Percentiles rank a stretch among this genome's conserved stretches.
phyloP scores from a whole-genome alignment of 768 basidiomycete genomes.

The Agaricus subrufescens region DNA sequence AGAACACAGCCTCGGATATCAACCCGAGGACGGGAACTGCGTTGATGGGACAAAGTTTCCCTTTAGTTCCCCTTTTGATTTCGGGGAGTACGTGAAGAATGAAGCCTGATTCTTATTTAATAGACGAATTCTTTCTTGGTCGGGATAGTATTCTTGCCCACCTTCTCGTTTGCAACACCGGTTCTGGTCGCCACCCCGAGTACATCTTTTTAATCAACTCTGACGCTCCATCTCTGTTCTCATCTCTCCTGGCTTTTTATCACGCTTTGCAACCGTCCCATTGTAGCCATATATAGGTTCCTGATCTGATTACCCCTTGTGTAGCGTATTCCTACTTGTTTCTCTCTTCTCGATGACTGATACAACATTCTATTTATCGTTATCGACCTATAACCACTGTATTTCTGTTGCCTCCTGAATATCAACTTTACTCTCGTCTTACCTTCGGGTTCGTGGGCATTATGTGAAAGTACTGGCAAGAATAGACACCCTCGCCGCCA shows the following conservation, averaged over 20 bases:
- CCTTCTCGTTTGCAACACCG: background rate
- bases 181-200: background rate
- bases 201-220: background rate
- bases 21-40: background rate
- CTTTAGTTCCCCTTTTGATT: conserved; percentile 1
- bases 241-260: background rate
- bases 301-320: conserved; percentile 1
- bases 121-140: background rate
- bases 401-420: conserved; percentile 5
- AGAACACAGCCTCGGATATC: background rate
- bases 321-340: conserved; percentile 3
- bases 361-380: conserved; percentile 3
- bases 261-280: background rate
- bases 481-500: no score
- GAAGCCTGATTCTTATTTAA: background rate
- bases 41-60: background rate
- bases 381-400: conserved; percentile 6
- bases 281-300: conserved; percentile 10
- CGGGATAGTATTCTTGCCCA: background rate
- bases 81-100: conserved; percentile 4
- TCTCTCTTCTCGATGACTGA: conserved; percentile 1
- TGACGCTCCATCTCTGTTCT: background rate
- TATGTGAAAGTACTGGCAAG: no score
- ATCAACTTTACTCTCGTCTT: background rate
- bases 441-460: background rate